Conservation (phyloP, 768 basidiomycete species). For the Coprinopsis strossmayeri region DNA sequence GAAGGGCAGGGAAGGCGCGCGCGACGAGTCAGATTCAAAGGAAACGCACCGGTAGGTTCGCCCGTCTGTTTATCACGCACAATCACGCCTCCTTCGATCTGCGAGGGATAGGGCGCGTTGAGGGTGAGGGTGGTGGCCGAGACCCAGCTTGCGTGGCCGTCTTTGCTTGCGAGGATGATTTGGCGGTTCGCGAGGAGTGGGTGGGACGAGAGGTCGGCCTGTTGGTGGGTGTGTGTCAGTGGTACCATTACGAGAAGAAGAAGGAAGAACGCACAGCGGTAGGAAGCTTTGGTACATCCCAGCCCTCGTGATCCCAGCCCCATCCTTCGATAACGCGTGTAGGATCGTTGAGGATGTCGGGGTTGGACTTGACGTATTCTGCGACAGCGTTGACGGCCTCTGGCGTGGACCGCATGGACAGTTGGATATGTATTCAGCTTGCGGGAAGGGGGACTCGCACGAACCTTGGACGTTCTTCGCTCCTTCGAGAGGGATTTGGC, state of each 20-base stretch:
- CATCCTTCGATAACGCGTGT: constrained; percentile 68
- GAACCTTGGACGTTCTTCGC: constrained; percentile 52
- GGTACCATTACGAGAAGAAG: not conserved
- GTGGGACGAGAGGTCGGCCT: constrained; percentile 72
- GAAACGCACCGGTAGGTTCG: constrained; percentile 56
- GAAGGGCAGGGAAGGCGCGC: not conserved
- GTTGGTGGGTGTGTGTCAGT: constrained; percentile 5
- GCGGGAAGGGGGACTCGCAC: constrained; percentile 1
- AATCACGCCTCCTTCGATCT: constrained; percentile 79
- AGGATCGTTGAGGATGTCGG: constrained; percentile 46
- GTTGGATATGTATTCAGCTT: not conserved
- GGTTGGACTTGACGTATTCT: constrained; percentile 50
- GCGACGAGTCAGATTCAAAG: not conserved
- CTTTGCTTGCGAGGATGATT: constrained; percentile 76
- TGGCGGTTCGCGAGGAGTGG: constrained; percentile 64
- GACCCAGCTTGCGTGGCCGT: constrained; percentile 87
- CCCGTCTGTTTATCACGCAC: constrained; percentile 55
- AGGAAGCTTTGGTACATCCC: constrained; percentile 57
- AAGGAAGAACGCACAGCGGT: constrained; percentile 46
- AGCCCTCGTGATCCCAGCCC: constrained; percentile 89
- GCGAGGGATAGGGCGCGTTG: constrained; percentile 57
- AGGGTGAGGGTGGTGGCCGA: constrained; percentile 51
- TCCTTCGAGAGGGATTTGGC: constrained; percentile 57
- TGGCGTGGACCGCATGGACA: constrained; percentile 16
- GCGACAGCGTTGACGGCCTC: constrained; percentile 59